Percentiles rank a stretch among this genome's conserved stretches.
These are phyloP conservation scores for Microcyclospora tardicrescens DNA, from an alignment of 2,329 filamentous ascomycete species.

Conservation along the genomic window DNA sequence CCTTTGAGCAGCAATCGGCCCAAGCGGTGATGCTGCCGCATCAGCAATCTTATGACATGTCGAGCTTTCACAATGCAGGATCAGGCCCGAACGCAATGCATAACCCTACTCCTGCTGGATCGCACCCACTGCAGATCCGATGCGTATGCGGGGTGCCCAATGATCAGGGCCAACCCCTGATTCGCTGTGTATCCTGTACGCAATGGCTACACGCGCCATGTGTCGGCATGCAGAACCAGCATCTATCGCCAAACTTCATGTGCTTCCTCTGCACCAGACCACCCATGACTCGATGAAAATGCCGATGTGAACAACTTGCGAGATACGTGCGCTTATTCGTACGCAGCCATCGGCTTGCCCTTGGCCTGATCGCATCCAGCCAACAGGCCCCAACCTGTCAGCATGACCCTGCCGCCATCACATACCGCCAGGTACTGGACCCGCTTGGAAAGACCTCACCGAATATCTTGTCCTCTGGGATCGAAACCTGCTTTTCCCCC, in stretches of 20 bases:
- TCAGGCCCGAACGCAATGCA: background rate
- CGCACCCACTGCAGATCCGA: constrained; percentile 27
- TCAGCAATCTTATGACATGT: background rate
- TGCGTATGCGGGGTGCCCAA: constrained; percentile 45
- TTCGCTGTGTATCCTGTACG: constrained; percentile 51
- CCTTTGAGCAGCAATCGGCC: constrained; percentile 32
- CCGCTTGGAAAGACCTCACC: too few relatives aligned
- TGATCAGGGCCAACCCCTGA: constrained; percentile 43
- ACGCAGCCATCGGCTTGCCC: too few relatives aligned
- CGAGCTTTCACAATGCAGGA: background rate
- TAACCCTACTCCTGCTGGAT: constrained; percentile 1
- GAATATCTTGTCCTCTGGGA: too few relatives aligned
- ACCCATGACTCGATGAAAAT: background rate
- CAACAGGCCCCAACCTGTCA: too few relatives aligned
- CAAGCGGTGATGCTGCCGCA: constrained; percentile 10
- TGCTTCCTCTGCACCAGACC: constrained; percentile 36
- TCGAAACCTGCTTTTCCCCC: too few relatives aligned
- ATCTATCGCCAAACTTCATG: constrained; percentile 34
- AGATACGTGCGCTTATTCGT: too few relatives aligned
- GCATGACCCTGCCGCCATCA: too few relatives aligned
- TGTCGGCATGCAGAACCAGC: constrained; percentile 39
- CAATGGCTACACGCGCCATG: constrained; percentile 50
- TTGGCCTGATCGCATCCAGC: too few relatives aligned
- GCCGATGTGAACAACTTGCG: too few relatives aligned
- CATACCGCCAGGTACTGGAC: too few relatives aligned